Base-by-base conservation (phyloP, 768 basidiomycete genomes). In the Serendipita sp. region DNA sequence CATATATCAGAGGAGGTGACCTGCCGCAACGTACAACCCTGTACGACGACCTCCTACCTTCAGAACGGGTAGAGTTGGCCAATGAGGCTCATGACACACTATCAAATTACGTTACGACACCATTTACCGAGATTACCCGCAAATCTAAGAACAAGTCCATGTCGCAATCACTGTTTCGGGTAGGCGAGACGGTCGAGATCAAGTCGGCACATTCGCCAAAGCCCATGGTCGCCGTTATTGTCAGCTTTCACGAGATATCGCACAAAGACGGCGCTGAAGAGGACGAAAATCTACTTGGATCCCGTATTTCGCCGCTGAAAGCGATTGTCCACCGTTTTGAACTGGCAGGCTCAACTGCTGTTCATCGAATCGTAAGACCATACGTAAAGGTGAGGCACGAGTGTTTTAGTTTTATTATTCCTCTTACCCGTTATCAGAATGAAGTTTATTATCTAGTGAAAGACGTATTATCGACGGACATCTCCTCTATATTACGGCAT, bases 151-250 rank as follows among this genome's bases (percentile, higher is more conserved):
- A 51, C 58, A 35, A 46, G 63, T 58, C 51, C 47, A 28, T 10
- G 2, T 41, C 41, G 51, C 16, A 63, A 56, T n/a, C 34, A 10
- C 69, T 69, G 11, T 89, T 80, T 69, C 71, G 68, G 1, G 73
- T 87, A 3, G 89, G 88, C 1, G 86, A 89, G 70, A 83, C 85
- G 0, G 81, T 90, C 2, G 77, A 84, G 41, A 76, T 90, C 18
- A 75, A 81, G 48, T 78, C 80, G 1, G 70, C 71, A 3, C 24
- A 24, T 24, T 24, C 24, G 24, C 69, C 78, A 3, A 76, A 71
- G 38, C 81, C 83, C 0, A 88, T 86, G 67, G 75, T 89, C 62
- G 89, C 81, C 3, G 83, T 89, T 46, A 83, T 91, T 54, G 75
- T 81, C 16, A 77, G 85, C 0, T 81, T 91, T 77, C 53, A 54